phyloP scores from a whole-genome alignment of 2,329 filamentous ascomycete genomes.

The Purpureocillium takamizusanense region DNA sequence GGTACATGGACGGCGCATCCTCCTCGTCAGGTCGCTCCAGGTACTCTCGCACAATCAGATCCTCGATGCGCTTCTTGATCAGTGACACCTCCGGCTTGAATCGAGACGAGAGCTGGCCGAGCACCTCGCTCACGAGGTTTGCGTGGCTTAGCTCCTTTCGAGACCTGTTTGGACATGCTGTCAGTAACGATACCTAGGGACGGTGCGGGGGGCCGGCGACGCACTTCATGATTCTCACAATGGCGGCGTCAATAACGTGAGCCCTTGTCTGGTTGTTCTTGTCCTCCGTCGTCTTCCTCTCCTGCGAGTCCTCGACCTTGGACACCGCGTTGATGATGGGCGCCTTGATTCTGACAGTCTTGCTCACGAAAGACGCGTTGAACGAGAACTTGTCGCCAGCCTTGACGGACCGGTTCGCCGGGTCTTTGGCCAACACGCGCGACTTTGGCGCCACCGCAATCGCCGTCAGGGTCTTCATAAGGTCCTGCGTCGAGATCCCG shows the following conservation, averaged over 20 bases:
- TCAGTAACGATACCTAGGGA: neutral
- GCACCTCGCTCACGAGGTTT: slow-evolving; percentile 61
- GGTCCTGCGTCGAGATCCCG: slow-evolving; percentile 65
- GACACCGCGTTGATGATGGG: slow-evolving; percentile 73
- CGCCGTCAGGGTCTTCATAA: slow-evolving; percentile 71
- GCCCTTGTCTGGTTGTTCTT: slow-evolving; percentile 65
- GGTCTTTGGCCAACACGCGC: slow-evolving; percentile 70
- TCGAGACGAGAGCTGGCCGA: slow-evolving; percentile 56
- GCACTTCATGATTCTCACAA: slow-evolving; percentile 82
- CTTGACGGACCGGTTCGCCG: slow-evolving; percentile 69
- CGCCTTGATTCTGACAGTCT: slow-evolving; percentile 80
- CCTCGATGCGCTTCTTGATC: slow-evolving; percentile 76
- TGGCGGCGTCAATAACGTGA: slow-evolving; percentile 65
- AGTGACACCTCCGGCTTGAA: slow-evolving; percentile 71
- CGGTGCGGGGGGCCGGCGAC: slow-evolving; percentile 21
- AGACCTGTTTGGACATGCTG: slow-evolving; percentile 38
- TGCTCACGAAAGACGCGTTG: slow-evolving; percentile 74
- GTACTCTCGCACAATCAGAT: slow-evolving; percentile 68
- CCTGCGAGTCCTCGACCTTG: slow-evolving; percentile 69
- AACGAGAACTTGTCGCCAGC: slow-evolving; percentile 70
- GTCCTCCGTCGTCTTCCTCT: slow-evolving; percentile 62
- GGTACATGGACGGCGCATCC: slow-evolving; percentile 54
- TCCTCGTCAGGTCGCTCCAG: slow-evolving; percentile 63
- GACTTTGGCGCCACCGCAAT: slow-evolving; percentile 78
- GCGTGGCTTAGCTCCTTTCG: slow-evolving; percentile 64